Evolutionary conservation across 352 stramenopile species (phyloP).

Genomic region (Globisporangium cystogenes): DNA sequence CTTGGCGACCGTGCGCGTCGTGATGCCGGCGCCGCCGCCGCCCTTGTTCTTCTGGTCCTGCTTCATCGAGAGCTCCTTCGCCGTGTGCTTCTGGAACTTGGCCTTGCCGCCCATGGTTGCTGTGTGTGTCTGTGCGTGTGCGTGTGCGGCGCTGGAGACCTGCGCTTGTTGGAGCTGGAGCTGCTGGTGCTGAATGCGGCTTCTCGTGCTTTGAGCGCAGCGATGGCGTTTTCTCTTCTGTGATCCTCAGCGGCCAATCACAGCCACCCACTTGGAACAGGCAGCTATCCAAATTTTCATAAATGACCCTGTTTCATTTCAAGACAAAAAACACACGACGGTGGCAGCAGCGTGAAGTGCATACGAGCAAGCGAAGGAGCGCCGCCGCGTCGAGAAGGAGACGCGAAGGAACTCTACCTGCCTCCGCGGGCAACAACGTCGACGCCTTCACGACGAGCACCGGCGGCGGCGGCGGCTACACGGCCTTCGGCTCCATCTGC

Average conservation of each 20-base stretch:
- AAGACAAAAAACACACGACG: too few relatives aligned
- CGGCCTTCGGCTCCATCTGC: not conserved
- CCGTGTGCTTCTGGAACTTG: constrained; percentile 77
- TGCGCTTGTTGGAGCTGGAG: too few relatives aligned
- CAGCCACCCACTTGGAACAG: not conserved
- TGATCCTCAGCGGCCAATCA: not conserved
- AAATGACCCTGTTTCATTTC: too few relatives aligned
- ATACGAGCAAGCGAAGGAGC: too few relatives aligned
- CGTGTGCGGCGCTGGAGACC: not conserved
- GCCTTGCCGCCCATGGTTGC: constrained; percentile 59
- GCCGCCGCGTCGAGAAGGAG: too few relatives aligned
- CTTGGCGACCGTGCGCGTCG: constrained; percentile 33
- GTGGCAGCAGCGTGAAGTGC: too few relatives aligned
- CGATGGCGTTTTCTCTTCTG: not conserved
- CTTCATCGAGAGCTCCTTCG: constrained; percentile 55
- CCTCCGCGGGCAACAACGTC: too few relatives aligned
- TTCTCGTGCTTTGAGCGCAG: not conserved
- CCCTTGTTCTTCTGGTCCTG: constrained; percentile 44
- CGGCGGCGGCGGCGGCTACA: not conserved
- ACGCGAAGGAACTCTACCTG: too few relatives aligned
- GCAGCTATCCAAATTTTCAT: too few relatives aligned
- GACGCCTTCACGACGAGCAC: too few relatives aligned
- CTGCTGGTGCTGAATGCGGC: not conserved
- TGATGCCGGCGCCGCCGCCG: constrained; percentile 36
- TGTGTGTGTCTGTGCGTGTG: not conserved